Conservation (phyloP, 2,329 filamentous ascomycete genomes). For the Fusarium globosum region DNA sequence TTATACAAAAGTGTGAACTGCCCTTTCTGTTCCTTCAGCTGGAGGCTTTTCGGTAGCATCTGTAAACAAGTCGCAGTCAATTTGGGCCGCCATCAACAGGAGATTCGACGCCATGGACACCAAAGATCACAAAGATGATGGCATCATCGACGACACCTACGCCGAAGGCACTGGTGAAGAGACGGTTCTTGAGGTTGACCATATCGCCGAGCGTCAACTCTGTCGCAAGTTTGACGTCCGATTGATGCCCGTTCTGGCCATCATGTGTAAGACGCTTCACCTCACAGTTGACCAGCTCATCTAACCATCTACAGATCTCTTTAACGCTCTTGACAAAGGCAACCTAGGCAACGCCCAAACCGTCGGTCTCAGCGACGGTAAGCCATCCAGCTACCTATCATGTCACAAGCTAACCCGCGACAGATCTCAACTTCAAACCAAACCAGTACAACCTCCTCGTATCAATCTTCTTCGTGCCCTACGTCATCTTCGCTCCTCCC, state of each 20-base stretch:
- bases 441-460: constrained; percentile 19
- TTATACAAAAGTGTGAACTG: too few species aligned
- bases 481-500: constrained; percentile 13
- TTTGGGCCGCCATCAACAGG: accelerated
- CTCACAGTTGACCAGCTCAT: accelerated
- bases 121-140: constrained; percentile 12
- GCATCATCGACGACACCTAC: not conserved
- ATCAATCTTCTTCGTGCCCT: constrained; percentile 20
- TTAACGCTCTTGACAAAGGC: constrained; percentile 14
- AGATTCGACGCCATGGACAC: not conserved
- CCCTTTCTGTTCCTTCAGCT: too few species aligned
- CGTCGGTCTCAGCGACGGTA: constrained; percentile 2
- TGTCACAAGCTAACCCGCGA: not conserved
- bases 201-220: constrained; percentile 10
- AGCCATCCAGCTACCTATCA: accelerated
- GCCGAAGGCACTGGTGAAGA: constrained; percentile 1
- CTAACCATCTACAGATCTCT: not conserved
- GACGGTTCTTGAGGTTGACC: not conserved
- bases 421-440: constrained; percentile 17
- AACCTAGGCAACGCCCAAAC: constrained; percentile 22
- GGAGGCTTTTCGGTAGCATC: too few species aligned
- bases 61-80: not conserved
- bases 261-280: not conserved
- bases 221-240: constrained; percentile 18
- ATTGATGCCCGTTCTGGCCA: constrained; percentile 1